Evolutionary conservation across 306 rosid genomes (phyloP).

Genomic region (Fragaria iinumae): DNA sequence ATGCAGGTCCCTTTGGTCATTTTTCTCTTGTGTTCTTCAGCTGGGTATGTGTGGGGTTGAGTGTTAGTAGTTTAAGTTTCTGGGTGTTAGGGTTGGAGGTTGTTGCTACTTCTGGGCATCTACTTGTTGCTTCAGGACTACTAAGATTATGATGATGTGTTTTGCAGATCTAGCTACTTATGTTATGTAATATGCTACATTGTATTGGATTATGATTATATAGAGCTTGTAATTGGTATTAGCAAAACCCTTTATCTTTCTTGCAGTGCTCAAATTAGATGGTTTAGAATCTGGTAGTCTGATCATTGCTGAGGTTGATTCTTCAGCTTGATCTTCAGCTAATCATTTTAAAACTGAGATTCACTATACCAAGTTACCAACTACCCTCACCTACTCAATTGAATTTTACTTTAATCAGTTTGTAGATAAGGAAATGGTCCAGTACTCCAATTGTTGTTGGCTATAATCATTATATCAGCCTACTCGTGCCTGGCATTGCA

Average conservation of each 20-base stretch:
- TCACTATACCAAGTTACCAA: conserved; percentile 5
- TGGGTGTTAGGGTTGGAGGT: neutral
- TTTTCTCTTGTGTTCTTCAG: neutral
- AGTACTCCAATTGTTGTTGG: neutral
- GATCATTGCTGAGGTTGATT: neutral
- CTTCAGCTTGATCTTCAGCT: neutral
- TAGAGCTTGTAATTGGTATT: neutral
- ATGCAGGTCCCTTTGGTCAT: neutral
- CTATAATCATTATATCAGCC: neutral
- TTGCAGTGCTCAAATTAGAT: neutral
- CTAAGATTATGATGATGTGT: neutral
- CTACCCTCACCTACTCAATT: conserved; percentile 10
- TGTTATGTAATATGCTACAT: neutral
- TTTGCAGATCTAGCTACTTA: neutral
- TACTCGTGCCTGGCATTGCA: neutral
- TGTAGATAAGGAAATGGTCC: conserved; percentile 3
- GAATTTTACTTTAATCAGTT: neutral
- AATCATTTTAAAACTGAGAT: neutral
- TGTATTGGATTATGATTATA: neutral
- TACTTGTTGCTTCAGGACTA: conserved; percentile 20
- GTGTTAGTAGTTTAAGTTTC: neutral
- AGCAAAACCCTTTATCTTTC: neutral
- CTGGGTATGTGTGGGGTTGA: conserved; percentile 9
- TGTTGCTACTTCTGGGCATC: conserved; percentile 6
- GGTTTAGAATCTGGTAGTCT: neutral